Evolutionary conservation across 768 basidiomycete genomes (phyloP).

Genomic region (Boletellus ananiceps): DNA sequence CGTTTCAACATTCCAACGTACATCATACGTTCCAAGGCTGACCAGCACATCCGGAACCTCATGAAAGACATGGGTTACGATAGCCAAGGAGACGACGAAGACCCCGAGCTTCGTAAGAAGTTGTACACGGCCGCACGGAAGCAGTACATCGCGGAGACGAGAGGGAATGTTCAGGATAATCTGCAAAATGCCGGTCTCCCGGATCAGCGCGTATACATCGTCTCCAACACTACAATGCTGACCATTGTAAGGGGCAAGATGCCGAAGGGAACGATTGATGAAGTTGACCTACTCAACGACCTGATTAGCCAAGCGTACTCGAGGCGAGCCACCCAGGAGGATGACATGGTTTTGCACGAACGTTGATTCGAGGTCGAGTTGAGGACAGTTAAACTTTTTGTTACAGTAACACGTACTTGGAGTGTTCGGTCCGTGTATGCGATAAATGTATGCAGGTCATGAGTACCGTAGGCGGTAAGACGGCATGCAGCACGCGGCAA

Average conservation of each 20-base stretch:
- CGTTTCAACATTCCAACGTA: conserved; percentile 19
- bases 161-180: conserved; percentile 14
- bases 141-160: conserved; percentile 13
- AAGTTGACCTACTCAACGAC: conserved; percentile 13
- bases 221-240: conserved; percentile 19
- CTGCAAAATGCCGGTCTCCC: conserved; percentile 21
- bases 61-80: conserved; percentile 21
- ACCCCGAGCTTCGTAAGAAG: conserved; percentile 5
- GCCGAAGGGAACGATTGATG: conserved; percentile 21
- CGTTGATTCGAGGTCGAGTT: too few relatives aligned
- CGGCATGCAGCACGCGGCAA: too few relatives aligned
- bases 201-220: conserved; percentile 26
- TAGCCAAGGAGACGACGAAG: conserved; percentile 11
- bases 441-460: too few relatives aligned
- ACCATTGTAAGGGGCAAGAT: conserved; percentile 13
- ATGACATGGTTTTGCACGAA: too few relatives aligned
- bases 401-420: too few relatives aligned
- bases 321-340: not conserved
- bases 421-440: too few relatives aligned
- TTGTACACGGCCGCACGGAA: conserved; percentile 10
- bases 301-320: not conserved
- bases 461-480: too few relatives aligned
- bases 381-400: too few relatives aligned
- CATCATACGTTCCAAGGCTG: conserved; percentile 22
- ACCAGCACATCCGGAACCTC: conserved; percentile 19